These are phyloP conservation scores for Scheffersomyces lignicola DNA, from an alignment of 1,139 yeast genomes.

Conservation along the genomic window DNA sequence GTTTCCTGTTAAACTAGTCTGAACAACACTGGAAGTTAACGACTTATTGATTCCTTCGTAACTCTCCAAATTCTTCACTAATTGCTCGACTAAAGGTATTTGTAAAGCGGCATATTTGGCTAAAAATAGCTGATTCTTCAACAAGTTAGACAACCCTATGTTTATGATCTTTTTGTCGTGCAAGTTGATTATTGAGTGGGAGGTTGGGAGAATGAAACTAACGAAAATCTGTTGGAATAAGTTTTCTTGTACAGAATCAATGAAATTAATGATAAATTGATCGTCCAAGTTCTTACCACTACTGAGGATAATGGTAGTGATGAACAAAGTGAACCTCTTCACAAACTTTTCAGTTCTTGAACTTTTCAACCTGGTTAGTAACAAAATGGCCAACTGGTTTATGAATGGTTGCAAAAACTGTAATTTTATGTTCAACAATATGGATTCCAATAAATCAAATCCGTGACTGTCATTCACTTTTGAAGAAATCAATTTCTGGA, in stretches of 20 bases:
- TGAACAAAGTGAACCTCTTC: constrained; percentile 67
- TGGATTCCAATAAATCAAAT: constrained; percentile 75
- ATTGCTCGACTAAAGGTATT: constrained; percentile 50
- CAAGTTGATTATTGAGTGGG: constrained; percentile 64
- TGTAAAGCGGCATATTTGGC: constrained; percentile 46
- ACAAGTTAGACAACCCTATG: constrained; percentile 68
- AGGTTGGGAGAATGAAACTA: constrained; percentile 66
- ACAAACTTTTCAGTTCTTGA: constrained; percentile 82
- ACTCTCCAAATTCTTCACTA: constrained; percentile 46
- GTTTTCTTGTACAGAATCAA: constrained; percentile 64
- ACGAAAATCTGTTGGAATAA: constrained; percentile 65
- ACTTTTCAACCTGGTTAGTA: constrained; percentile 77
- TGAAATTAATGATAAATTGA: constrained; percentile 27
- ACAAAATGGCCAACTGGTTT: constrained; percentile 70
- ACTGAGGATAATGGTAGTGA: constrained; percentile 46
- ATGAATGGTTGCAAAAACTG: constrained; percentile 52
- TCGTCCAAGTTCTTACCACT: constrained; percentile 11
- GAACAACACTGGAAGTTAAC: constrained; percentile 20
- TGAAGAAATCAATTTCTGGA: constrained; percentile 88
- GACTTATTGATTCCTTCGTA: constrained; percentile 38
- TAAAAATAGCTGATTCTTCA: constrained; percentile 11
- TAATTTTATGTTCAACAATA: constrained; percentile 60
- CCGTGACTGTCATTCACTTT: constrained; percentile 79
- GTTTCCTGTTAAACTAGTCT: constrained; percentile 13
- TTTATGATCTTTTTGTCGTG: constrained; percentile 75